Conservation (phyloP, 305 asterid species). For the Galium porrigens region DNA sequence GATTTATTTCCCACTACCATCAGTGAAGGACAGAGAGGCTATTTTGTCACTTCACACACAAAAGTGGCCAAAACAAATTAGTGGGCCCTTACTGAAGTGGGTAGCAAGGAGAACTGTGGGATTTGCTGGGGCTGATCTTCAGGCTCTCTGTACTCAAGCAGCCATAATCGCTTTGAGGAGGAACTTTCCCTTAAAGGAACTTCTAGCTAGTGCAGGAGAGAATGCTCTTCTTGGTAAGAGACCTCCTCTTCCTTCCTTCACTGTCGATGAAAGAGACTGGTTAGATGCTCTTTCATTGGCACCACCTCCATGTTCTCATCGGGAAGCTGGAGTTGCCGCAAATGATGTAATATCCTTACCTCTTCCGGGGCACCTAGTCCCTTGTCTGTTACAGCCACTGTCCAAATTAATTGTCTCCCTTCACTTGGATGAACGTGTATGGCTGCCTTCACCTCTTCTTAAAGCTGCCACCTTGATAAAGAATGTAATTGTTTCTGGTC, state of each 20-base stretch:
- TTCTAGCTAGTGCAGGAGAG: conserved; percentile 49
- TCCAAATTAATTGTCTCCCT: conserved; percentile 48
- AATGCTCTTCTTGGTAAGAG: conserved; percentile 26
- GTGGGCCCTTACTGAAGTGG: conserved; percentile 72
- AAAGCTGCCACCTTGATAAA: conserved; percentile 56
- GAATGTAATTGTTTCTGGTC: conserved; percentile 40
- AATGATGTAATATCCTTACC: conserved; percentile 66
- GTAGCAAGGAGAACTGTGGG: conserved; percentile 77
- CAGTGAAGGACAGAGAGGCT: conserved; percentile 74
- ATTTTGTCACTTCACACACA: conserved; percentile 77
- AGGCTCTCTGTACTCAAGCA: conserved; percentile 98
- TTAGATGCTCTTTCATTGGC: conserved; percentile 71
- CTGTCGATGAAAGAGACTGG: conserved; percentile 92
- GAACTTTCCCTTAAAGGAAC: conserved; percentile 72
- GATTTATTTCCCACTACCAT: conserved; percentile 85
- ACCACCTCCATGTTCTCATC: conserved; percentile 84
- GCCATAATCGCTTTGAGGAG: conserved; percentile 70
- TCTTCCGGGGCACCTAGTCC: conserved; percentile 55
- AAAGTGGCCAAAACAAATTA: conserved; percentile 80
- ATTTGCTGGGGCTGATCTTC: conserved; percentile 96
- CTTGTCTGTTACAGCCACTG: conserved; percentile 64
- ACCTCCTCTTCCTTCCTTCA: conserved; percentile 49
- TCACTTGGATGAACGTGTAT: conserved; percentile 57
- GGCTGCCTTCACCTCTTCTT: conserved; percentile 58
- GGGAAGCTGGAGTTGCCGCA: conserved; percentile 77